Base-by-base conservation (phyloP, 306 rosid genomes). In the Inga laurina region DNA sequence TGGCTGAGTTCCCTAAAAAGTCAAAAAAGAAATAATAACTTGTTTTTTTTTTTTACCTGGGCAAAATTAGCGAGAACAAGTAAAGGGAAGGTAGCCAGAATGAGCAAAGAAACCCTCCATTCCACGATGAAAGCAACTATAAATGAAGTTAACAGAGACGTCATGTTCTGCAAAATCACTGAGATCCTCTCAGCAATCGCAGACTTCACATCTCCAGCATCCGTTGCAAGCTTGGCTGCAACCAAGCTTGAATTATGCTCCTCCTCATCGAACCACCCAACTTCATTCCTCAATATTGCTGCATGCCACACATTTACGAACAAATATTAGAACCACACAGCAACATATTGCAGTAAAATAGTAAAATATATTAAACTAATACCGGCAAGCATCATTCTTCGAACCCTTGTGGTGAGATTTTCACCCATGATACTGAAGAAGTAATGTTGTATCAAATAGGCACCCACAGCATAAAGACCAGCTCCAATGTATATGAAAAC, bases 351-450 rank as follows among this genome's bases (percentile, higher is more conserved):
- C 13, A 32, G 43, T 7, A 14, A 45, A 8, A 46, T 24, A 45
- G 13, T 4, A 8, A 35, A 48, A 15, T 22, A 37, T 52, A 65
- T 44, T 76, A 41, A 87, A 61, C 9, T 56, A 16, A 35, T 88
- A 94, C 99, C 97, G 59, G 99, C 98, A 78, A 97, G 99, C 99
- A 97, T 97, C 99, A 94, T 97, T 86, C 99, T 94, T 79, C 99
- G 89, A 43, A 97, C 99, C 90, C 99, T 94, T 34, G 99, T 97
- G 37, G 99, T 97, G 81, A 97, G 98, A 87, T 97, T 97, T 85
- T 97, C 99, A 74, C 99, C 99, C 99, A 97, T 97, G 73, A 97
- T 97, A 71, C 97, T 94, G 83, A 94, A 94, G 80, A 97, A 97
- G 91, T 97, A 97, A 85, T 97, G 99, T 13, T 97, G 99, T n/a